A percentile compares a stretch with the other conserved stretches of the same genome.
phyloP scores from a whole-genome alignment of 1,139 yeast genomes.

The Blastobotrys elegans region DNA sequence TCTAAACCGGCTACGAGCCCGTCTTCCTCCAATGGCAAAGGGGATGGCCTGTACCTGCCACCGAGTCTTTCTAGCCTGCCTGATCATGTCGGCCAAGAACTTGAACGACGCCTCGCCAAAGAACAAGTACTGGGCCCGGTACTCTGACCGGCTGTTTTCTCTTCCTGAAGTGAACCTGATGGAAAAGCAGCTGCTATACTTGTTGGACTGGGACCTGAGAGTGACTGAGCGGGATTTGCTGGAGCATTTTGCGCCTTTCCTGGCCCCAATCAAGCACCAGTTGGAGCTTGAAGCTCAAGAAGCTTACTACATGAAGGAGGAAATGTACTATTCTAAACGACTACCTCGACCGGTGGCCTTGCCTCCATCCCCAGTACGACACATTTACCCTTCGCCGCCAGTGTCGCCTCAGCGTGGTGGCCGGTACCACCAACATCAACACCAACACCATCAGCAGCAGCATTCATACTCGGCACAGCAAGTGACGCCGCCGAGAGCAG shows the following conservation, averaged over 20 bases:
- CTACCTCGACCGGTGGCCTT: conserved; percentile 12
- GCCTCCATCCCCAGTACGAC: conserved; percentile 7
- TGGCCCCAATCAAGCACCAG: conserved; percentile 58
- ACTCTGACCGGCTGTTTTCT: conserved; percentile 76
- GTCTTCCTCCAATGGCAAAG: conserved; percentile 81
- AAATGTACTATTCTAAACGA: conserved; percentile 3
- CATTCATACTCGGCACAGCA: conserved; percentile 7
- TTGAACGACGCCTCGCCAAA: conserved; percentile 91
- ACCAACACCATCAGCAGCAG: not conserved
- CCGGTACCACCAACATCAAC: not conserved
- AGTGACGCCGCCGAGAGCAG: conserved; percentile 9
- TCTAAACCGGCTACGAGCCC: conserved; percentile 65
- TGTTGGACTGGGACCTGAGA: conserved; percentile 78
- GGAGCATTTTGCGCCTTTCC: conserved; percentile 65
- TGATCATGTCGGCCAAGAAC: conserved; percentile 84
- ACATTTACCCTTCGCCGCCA: conserved; percentile 16
- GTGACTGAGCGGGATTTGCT: conserved; percentile 67
- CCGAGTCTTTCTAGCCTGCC: conserved; percentile 81
- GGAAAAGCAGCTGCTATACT: conserved; percentile 77
- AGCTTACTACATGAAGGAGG: conserved; percentile 9
- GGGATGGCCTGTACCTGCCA: conserved; percentile 95
- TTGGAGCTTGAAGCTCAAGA: conserved; percentile 21
- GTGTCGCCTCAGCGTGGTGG: conserved; percentile 14
- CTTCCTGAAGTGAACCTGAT: conserved; percentile 82
- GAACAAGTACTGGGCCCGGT: conserved; percentile 92